Conservation (phyloP, 1,139 yeast genomes). For the Pichia sp. region DNA sequence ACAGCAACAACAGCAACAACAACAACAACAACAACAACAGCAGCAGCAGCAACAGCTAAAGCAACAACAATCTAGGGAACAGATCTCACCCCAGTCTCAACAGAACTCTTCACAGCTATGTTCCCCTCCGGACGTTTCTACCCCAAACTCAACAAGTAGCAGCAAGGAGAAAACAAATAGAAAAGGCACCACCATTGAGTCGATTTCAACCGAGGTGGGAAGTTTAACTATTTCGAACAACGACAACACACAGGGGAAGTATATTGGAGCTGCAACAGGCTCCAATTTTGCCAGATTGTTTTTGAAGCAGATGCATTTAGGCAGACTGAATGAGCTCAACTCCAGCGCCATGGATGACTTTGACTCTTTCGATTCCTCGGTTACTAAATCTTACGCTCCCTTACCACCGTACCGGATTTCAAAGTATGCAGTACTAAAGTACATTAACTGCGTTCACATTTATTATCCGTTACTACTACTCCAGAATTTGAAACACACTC, state of each 20-base stretch:
- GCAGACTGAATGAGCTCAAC: constrained; percentile 13
- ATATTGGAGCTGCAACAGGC: constrained; percentile 24
- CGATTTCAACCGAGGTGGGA: constrained; percentile 26
- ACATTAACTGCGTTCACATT: constrained; percentile 21
- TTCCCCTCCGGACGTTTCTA: neutral
- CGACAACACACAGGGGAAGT: constrained; percentile 19
- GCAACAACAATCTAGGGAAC: neutral
- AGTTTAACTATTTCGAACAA: constrained; percentile 22
- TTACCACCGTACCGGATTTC: constrained; percentile 23
- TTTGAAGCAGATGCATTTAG: constrained; percentile 21
- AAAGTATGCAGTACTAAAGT: constrained; percentile 15
- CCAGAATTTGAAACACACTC: constrained; percentile 13
- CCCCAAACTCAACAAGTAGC: neutral
- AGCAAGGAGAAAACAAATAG: constrained; percentile 1
- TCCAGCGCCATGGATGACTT: constrained; percentile 10
- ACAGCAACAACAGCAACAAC: neutral
- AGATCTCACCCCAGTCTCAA: neutral
- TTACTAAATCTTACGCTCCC: constrained; percentile 20
- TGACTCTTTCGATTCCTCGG: constrained; percentile 19
- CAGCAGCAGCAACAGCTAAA: too few species aligned
- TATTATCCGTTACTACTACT: constrained; percentile 22
- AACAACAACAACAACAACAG: neutral
- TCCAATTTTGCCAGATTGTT: constrained; percentile 23
- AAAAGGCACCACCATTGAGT: constrained; percentile 21
- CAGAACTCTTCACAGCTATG: neutral